Evolutionary conservation across 768 basidiomycete genomes (phyloP).

Genomic region (Lentinula sp.): DNA sequence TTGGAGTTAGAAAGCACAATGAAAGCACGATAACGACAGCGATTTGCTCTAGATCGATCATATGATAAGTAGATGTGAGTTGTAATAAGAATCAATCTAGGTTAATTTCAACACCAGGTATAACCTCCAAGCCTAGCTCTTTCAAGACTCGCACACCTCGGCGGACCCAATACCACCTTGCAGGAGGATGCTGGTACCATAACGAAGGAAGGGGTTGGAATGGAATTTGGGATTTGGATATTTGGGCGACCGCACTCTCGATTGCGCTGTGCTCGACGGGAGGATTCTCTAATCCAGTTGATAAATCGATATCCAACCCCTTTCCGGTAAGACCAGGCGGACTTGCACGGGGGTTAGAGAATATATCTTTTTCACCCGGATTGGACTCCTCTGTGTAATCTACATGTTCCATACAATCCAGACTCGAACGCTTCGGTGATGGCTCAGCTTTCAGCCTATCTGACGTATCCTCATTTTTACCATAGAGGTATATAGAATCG

Average conservation of each 20-base stretch:
- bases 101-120: neutral
- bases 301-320: neutral
- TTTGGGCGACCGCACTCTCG: neutral
- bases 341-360: neutral
- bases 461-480: neutral
- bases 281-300: neutral
- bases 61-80: neutral
- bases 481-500: neutral
- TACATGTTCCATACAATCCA: neutral
- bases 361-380: neutral
- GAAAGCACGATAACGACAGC: too few species aligned
- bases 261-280: neutral
- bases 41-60: too few species aligned
- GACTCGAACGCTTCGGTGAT: neutral
- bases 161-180: constrained; percentile 1
- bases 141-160: neutral
- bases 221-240: neutral
- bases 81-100: neutral
- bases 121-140: neutral
- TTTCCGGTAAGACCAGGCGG: constrained; percentile 1
- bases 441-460: neutral
- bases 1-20: neutral
- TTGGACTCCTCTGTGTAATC: neutral
- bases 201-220: neutral
- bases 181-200: constrained; percentile 3